Evolutionary conservation across 345 rosid genomes (phyloP), one percentile per base, ranked within the genome.

Genomic region (Arabidopsis suecica): DNA sequence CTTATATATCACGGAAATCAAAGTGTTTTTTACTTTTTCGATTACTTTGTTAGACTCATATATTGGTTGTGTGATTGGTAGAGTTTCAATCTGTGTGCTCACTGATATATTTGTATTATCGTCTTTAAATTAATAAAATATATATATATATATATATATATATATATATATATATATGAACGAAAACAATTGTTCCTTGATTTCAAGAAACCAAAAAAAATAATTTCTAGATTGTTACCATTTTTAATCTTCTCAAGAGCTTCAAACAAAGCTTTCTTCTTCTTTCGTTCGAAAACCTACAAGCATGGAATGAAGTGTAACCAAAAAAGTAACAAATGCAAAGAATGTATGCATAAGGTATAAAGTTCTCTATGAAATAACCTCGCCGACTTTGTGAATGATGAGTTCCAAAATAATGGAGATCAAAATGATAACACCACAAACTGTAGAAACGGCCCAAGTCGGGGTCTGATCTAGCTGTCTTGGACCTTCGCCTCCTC

Each of bases 401-500:
- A 80, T 16, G 56, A 82, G 82, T 70, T 91, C 97, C 62, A 93
- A 59, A n/a, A 78, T 16, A 68, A 93, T 87, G 12, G 98, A 93
- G 70, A 93, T 69, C 9, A 89, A 0, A 47, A 91, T 57, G 37
- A 91, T 93, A 18, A 78, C 74, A 7, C 86, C 87, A 71, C 86
- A 85, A 81, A 93, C 94, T 6, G 78, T 74, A 2, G 98, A 71
- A 14, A 93, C 96, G 1, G 98, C 97, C 98, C 98, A 93, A 9
- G 96, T 91, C 1, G 97, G 97, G 5, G 98, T 93, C 71, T 86
- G 86, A 75, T 93, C 98, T 42, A 91, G 90, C 80, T 89, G 85
- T 81, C 97, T 88, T 6, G 80, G 77, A 72, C 61, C 65, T 44
- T 54, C 75, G 6, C 2, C 50, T 2, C 40, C 48, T 13, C 41